Conservation (phyloP, 2,329 filamentous ascomycete genomes). For the Penicillium sp. region DNA sequence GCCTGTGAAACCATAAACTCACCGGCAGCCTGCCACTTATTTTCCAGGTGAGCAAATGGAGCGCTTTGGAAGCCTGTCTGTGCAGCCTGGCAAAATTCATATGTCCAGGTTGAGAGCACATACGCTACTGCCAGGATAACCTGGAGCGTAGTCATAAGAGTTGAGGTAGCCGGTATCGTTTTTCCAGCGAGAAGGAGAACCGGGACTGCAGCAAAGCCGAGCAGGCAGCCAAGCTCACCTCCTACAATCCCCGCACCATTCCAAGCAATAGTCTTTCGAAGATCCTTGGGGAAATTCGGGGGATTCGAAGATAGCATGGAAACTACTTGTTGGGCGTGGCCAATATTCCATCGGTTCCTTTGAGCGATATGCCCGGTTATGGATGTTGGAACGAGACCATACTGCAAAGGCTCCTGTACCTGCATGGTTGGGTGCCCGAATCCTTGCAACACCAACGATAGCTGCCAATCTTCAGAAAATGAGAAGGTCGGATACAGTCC, state of each 20-base stretch:
- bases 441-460: constrained; percentile 33
- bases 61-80: constrained; percentile 21
- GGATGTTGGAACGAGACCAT: constrained; percentile 35
- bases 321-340: constrained; percentile 28
- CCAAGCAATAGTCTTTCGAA: constrained; percentile 23
- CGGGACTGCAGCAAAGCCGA: constrained; percentile 21
- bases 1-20: constrained; percentile 1
- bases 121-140: constrained; percentile 10
- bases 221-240: constrained; percentile 13
- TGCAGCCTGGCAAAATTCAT: constrained; percentile 21
- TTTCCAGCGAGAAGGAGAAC: constrained; percentile 17
- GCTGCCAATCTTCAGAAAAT: constrained; percentile 37
- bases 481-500: constrained; percentile 37
- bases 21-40: constrained; percentile 30
- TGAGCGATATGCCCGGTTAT: constrained; percentile 37
- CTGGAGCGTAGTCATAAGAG: constrained; percentile 11
- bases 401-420: constrained; percentile 34
- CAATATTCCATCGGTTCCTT: constrained; percentile 40
- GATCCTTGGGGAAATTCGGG: constrained; percentile 2
- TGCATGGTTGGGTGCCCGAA: constrained; percentile 30
- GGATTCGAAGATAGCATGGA: constrained; percentile 12
- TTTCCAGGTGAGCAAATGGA: constrained; percentile 28
- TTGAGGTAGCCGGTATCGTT: constrained; percentile 13
- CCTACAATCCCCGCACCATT: constrained; percentile 24
- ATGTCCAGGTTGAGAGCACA: constrained; percentile 20